phyloP scores from a whole-genome alignment of 2,329 filamentous ascomycete genomes.

The Claviceps africana region DNA sequence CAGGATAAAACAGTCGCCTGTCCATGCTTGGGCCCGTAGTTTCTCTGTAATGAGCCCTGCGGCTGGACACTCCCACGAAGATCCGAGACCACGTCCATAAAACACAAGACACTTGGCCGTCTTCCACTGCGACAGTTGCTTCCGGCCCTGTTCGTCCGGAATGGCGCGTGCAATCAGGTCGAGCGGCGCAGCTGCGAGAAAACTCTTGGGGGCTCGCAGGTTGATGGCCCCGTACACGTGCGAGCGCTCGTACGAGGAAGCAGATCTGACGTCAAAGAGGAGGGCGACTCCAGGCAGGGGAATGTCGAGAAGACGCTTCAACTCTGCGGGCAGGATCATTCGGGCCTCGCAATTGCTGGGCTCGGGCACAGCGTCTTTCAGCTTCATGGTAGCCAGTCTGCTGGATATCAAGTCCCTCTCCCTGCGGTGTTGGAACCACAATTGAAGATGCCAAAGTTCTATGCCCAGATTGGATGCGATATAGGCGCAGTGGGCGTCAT shows the following conservation, averaged over 20 bases:
- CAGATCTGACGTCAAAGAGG: slow-evolving; percentile 35
- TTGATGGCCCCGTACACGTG: slow-evolving; percentile 40
- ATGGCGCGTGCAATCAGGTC: slow-evolving; percentile 38
- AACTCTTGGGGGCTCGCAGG: slow-evolving; percentile 33
- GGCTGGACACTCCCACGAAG: slow-evolving; percentile 35
- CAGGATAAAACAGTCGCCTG: slow-evolving; percentile 37
- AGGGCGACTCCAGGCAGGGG: slow-evolving; percentile 31
- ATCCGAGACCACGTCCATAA: slow-evolving; percentile 37
- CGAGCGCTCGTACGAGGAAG: slow-evolving; percentile 32
- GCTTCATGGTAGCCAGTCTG: slow-evolving; percentile 29
- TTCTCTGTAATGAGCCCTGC: slow-evolving; percentile 31
- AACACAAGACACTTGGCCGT: slow-evolving; percentile 36
- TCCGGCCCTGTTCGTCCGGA: slow-evolving; percentile 32
- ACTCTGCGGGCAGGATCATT: slow-evolving; percentile 38
- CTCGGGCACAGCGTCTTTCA: slow-evolving; percentile 21
- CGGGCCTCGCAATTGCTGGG: slow-evolving; percentile 19
- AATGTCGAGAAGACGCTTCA: slow-evolving; percentile 37
- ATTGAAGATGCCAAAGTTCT: slow-evolving; percentile 35
- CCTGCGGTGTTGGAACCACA: slow-evolving; percentile 42
- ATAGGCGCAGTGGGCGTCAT: slow-evolving; percentile 35
- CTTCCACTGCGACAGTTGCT: slow-evolving; percentile 32
- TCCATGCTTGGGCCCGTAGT: slow-evolving; percentile 33
- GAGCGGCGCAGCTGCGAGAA: slow-evolving; percentile 32
- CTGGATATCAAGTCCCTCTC: slow-evolving; percentile 32
- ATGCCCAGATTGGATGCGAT: slow-evolving; percentile 40